Evolutionary conservation across 495 filamentous ascomycete genomes (phyloP).

Genomic region (Aspergillus incahuasiensis): DNA sequence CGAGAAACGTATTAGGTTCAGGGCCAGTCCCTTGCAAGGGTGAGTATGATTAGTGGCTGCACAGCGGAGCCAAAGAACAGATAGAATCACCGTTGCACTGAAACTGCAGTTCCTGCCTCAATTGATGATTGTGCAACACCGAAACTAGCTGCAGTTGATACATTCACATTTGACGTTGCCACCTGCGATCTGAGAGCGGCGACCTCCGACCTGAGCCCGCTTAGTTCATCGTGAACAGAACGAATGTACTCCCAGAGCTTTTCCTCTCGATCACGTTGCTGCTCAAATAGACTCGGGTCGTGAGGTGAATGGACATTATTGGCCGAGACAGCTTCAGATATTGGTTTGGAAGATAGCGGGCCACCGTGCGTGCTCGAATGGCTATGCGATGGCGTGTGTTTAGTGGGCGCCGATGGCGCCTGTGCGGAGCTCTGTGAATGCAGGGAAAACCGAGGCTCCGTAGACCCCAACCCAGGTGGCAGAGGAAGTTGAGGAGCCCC

Average conservation of each 20-base stretch:
- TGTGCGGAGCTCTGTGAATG: slow-evolving; percentile 26
- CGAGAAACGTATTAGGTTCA: neutral
- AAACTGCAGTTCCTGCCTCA: slow-evolving; percentile 22
- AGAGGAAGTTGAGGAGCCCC: slow-evolving; percentile 50
- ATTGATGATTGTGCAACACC: slow-evolving; percentile 21
- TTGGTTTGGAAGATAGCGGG: slow-evolving; percentile 21
- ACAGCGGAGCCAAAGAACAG: neutral
- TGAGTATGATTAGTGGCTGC: neutral
- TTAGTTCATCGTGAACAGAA: slow-evolving; percentile 40
- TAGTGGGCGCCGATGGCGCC: slow-evolving; percentile 18
- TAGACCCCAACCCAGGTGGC: slow-evolving; percentile 44
- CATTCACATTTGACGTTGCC: slow-evolving; percentile 31
- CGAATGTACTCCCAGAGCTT: slow-evolving; percentile 46
- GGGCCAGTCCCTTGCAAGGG: neutral
- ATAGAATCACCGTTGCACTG: slow-evolving; percentile 14
- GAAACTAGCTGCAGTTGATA: slow-evolving; percentile 17
- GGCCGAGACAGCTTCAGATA: slow-evolving; percentile 23
- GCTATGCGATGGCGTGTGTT: slow-evolving; percentile 33
- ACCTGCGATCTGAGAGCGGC: slow-evolving; percentile 36
- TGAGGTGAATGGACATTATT: slow-evolving; percentile 21
- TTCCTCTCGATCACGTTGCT: slow-evolving; percentile 29
- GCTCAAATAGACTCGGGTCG: slow-evolving; percentile 29
- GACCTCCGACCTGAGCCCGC: slow-evolving; percentile 36
- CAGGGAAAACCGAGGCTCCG: slow-evolving; percentile 43
- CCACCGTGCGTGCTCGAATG: slow-evolving; percentile 42